Evolutionary conservation across 2,329 filamentous ascomycete species (phyloP).

Genomic region (Microcera coccophila): DNA sequence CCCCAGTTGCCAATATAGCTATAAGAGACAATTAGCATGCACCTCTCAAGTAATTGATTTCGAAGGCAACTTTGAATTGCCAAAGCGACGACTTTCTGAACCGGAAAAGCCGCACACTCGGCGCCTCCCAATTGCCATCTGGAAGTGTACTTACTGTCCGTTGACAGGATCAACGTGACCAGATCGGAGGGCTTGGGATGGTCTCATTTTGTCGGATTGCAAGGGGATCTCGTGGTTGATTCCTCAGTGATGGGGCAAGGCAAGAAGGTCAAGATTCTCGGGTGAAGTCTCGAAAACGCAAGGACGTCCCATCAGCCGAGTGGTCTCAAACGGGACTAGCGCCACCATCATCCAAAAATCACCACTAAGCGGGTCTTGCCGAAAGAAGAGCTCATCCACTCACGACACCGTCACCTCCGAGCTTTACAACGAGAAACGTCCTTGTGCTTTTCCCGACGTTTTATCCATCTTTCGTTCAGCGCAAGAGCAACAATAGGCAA

Average conservation of each 20-base stretch:
- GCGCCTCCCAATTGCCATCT: constrained; percentile 17
- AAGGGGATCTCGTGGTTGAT: constrained; percentile 20
- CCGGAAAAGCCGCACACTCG: constrained; percentile 33
- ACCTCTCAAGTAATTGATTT: constrained; percentile 8
- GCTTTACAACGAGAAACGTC: constrained; percentile 11
- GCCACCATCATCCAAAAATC: constrained; percentile 17
- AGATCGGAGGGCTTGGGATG: constrained; percentile 36
- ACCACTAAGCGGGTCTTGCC: constrained; percentile 19
- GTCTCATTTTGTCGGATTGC: constrained; percentile 37
- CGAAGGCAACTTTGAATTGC: constrained; percentile 6
- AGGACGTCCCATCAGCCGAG: constrained; percentile 30
- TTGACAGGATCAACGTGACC: constrained; percentile 33
- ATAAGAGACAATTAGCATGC: constrained; percentile 24
- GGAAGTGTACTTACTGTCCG: constrained; percentile 33
- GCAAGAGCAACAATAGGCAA: constrained; percentile 8
- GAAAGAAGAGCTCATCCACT: constrained; percentile 1
- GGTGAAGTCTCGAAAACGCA: constrained; percentile 25
- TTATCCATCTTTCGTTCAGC: not conserved
- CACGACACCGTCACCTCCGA: constrained; percentile 5
- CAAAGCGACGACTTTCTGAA: constrained; percentile 5
- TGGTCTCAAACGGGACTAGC: constrained; percentile 36
- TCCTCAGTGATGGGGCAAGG: constrained; percentile 21
- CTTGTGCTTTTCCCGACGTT: not conserved
- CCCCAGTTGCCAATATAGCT: constrained; percentile 77
- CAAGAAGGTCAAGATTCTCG: constrained; percentile 28